These are phyloP conservation scores for Hanseniaspora pseudoguilliermondii DNA, from an alignment of 805 yeast species.

Conservation along the genomic window DNA sequence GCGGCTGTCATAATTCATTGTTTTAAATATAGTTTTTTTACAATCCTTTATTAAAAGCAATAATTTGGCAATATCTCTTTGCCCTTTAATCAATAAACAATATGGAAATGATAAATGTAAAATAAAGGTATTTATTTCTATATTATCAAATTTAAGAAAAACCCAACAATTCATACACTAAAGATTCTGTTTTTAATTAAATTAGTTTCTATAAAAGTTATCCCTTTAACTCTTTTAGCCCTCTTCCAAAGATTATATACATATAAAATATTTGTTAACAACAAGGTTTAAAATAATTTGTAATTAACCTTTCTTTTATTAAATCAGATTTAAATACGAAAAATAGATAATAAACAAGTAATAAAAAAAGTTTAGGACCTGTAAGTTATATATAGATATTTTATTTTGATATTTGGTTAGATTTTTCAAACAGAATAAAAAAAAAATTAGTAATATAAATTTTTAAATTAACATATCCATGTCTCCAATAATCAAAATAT, in stretches of 20 bases:
- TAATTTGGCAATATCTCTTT: too few relatives aligned
- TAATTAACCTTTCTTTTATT: not conserved
- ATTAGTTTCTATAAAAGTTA: conserved; percentile 4
- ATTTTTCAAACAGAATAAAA: too few relatives aligned
- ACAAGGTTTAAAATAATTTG: not conserved
- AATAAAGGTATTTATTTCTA: too few relatives aligned
- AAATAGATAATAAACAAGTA: not conserved
- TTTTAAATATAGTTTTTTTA: too few relatives aligned
- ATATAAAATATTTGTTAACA: not conserved
- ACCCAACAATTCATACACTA: too few relatives aligned
- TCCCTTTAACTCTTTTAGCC: not conserved
- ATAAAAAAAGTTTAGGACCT: conserved; percentile 1
- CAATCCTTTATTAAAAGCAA: too few relatives aligned
- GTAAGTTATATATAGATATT: not conserved
- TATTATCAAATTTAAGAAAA: not conserved
- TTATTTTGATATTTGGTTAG: too few relatives aligned
- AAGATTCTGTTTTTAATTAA: conserved; percentile 11
- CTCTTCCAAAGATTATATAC: too few relatives aligned
- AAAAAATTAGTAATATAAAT: too few relatives aligned
- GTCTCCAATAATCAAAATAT: not conserved
- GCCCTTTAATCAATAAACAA: too few relatives aligned
- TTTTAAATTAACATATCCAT: not conserved
- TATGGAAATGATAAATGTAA: too few relatives aligned
- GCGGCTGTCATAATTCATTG: too few relatives aligned
- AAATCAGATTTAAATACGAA: not conserved